Evolutionary conservation across 2,329 filamentous ascomycete species (phyloP).

Genomic region (Cordyceps tenuipes): DNA sequence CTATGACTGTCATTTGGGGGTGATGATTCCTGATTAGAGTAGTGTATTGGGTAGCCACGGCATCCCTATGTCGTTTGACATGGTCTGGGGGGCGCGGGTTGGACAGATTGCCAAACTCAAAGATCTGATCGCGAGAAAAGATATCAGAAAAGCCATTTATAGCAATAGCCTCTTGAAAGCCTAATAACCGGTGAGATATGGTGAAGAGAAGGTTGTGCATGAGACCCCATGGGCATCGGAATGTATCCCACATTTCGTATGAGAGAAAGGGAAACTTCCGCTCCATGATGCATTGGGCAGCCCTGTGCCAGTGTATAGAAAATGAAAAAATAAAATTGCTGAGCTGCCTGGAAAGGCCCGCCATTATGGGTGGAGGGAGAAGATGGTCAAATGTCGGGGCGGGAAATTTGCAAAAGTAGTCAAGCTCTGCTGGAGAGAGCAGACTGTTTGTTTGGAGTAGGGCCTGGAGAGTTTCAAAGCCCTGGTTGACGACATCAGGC

Average conservation of each 20-base stretch:
- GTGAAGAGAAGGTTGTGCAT: slow-evolving; percentile 23
- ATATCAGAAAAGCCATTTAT: slow-evolving; percentile 16
- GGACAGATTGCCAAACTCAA: slow-evolving; percentile 14
- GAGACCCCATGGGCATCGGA: slow-evolving; percentile 21
- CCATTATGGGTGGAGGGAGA: slow-evolving; percentile 12
- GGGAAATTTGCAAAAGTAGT: slow-evolving; percentile 32
- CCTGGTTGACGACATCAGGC: slow-evolving; percentile 20
- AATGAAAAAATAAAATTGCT: slow-evolving; percentile 19
- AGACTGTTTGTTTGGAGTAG: slow-evolving; percentile 31
- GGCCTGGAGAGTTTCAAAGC: slow-evolving; percentile 26
- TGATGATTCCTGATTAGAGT: neutral
- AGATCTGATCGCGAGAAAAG: slow-evolving; percentile 19
- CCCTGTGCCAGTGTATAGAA: slow-evolving; percentile 16
- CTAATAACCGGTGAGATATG: slow-evolving; percentile 21
- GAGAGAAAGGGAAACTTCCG: slow-evolving; percentile 22
- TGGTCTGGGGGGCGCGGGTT: neutral
- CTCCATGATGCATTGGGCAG: slow-evolving; percentile 11
- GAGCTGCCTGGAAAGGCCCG: slow-evolving; percentile 10
- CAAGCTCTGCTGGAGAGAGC: slow-evolving; percentile 20
- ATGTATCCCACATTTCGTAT: slow-evolving; percentile 17
- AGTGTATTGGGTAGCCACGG: neutral
- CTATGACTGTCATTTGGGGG: neutral
- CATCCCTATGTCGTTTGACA: neutral
- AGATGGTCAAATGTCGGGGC: slow-evolving; percentile 17
- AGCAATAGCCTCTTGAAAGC: slow-evolving; percentile 16